phyloP scores from a whole-genome alignment of 176 grass and related monocot genomes.

The Oropetium thomaeum region DNA sequence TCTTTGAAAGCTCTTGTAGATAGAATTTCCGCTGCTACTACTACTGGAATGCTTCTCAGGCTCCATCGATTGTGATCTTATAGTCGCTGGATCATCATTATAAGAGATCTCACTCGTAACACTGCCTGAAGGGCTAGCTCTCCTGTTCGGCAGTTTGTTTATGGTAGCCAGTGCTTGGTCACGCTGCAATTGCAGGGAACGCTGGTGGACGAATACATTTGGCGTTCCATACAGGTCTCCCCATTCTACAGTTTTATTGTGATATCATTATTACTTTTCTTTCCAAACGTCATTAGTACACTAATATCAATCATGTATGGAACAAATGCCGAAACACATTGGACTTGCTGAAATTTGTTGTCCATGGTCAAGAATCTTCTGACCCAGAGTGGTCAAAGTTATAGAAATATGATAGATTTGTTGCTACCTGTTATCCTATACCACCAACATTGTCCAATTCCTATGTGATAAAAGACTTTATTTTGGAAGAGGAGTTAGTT shows the following conservation, averaged over 20 bases:
- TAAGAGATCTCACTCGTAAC: constrained; percentile 16
- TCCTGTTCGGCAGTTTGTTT: constrained; percentile 38
- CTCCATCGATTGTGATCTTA: constrained; percentile 28
- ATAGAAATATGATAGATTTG: background rate
- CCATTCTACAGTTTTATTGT: constrained; percentile 34
- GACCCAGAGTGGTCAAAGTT: background rate
- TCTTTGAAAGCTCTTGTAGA: constrained; percentile 42
- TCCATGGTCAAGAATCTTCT: background rate
- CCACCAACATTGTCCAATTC: background rate
- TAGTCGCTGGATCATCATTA: constrained; percentile 10
- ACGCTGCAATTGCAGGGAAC: constrained; percentile 48
- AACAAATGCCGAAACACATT: background rate
- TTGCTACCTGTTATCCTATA: background rate
- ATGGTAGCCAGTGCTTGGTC: constrained; percentile 49
- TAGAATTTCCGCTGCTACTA: constrained; percentile 46
- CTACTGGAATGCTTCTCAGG: constrained; percentile 25
- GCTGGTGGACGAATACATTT: constrained; percentile 30
- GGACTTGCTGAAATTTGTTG: background rate
- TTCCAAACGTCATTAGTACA: background rate
- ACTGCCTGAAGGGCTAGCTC: constrained; percentile 29
- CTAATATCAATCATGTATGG: background rate
- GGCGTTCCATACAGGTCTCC: constrained; percentile 33
- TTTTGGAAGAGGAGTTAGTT: background rate
- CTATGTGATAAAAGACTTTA: too few species aligned
- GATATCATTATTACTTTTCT: background rate